phyloP scores from a whole-genome alignment of 208 protist species.

The Acanthamoeba healyi region DNA sequence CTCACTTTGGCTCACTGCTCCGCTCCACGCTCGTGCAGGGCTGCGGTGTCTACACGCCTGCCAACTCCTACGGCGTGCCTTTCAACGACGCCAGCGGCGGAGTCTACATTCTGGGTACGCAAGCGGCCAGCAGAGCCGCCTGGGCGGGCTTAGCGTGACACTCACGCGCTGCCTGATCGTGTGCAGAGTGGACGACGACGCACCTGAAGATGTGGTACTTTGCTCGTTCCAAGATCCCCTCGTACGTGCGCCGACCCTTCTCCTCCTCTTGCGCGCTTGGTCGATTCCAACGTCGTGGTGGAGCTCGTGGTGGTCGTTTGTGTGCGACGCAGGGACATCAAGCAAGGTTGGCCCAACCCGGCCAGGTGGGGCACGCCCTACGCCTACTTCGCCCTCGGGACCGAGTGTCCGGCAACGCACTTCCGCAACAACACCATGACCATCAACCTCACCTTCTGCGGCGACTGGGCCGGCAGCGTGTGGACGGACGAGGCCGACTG shows the following conservation, averaged over 20 bases:
- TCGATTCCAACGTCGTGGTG: no score
- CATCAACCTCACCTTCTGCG: slow-evolving; percentile 26
- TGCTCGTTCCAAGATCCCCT: background rate
- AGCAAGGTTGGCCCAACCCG: background rate
- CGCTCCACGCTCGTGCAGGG: no score
- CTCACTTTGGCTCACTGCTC: no score
- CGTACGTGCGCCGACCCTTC: background rate
- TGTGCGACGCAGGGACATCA: background rate
- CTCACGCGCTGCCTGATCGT: no score
- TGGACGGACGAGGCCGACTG: background rate
- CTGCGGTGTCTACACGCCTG: background rate
- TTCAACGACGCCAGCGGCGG: background rate
- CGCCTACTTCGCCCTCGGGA: background rate
- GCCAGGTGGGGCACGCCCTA: background rate
- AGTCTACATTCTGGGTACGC: background rate
- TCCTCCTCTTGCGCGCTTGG: no score
- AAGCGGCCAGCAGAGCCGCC: no score
- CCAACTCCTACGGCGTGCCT: background rate
- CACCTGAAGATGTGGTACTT: background rate
- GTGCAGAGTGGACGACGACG: background rate
- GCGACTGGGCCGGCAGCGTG: background rate
- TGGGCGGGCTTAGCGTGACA: no score
- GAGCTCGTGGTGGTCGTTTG: no score
- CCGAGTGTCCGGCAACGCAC: background rate
- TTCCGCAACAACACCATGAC: background rate